These are phyloP conservation scores for Neurospora intermedia DNA, from an alignment of 495 filamentous ascomycete genomes.

Conservation along the genomic window DNA sequence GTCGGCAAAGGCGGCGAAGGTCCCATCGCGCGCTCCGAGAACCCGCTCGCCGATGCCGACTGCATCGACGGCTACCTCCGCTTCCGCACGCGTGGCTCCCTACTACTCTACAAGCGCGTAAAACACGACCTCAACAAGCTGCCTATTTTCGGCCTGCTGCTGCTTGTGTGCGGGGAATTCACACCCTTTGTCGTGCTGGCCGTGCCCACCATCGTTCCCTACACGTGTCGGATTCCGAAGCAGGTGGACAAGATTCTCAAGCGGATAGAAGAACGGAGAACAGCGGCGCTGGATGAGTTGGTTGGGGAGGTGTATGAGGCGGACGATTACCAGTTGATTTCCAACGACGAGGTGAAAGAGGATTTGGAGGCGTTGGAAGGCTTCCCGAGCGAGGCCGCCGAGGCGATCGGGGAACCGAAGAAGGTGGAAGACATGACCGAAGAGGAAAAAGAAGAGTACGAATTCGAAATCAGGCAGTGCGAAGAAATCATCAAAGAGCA, in stretches of 20 bases:
- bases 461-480: neutral
- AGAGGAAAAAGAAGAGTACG: neutral
- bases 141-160: constrained; percentile 60
- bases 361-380: neutral
- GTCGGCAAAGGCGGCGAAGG: constrained; percentile 1
- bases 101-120: constrained; percentile 24
- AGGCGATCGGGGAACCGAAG: neutral
- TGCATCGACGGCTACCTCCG: constrained; percentile 1
- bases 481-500: neutral
- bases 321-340: neutral
- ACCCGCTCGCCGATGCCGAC: constrained; percentile 6
- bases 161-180: constrained; percentile 73
- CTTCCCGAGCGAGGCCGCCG: neutral
- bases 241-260: constrained; percentile 51
- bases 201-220: constrained; percentile 60
- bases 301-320: constrained; percentile 15
- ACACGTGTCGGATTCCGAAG: constrained; percentile 66
- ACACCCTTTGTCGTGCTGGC: constrained; percentile 63
- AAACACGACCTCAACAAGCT: constrained; percentile 61
- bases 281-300: constrained; percentile 15
- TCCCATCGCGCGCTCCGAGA: constrained; percentile 8
- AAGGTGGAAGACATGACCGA: neutral
- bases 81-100: constrained; percentile 11
- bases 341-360: neutral
- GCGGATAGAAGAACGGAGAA: constrained; percentile 35